These are phyloP conservation scores for Piper betle DNA, from an alignment of 164 flowering plant genomes.

Conservation along the genomic window DNA sequence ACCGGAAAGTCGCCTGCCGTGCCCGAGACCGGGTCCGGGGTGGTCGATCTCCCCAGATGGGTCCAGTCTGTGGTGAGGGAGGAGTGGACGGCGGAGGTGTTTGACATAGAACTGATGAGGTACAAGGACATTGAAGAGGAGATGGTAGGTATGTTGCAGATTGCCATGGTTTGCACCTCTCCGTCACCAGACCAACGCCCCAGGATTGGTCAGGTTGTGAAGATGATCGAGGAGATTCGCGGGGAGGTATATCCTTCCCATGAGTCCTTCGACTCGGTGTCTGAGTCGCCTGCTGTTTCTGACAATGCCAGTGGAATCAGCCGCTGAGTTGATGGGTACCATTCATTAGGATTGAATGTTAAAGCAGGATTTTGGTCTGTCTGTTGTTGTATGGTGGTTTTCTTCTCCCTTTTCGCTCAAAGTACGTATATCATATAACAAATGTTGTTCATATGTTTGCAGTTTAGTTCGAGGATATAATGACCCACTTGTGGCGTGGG, in stretches of 20 bases:
- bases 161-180: conserved; percentile 58
- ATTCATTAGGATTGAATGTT: neutral
- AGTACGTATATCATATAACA: too few relatives aligned
- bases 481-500: too few relatives aligned
- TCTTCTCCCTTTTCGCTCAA: too few relatives aligned
- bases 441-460: too few relatives aligned
- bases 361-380: neutral
- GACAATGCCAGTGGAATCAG: conserved; percentile 35
- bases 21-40: conserved; percentile 32
- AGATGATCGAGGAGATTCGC: conserved; percentile 63
- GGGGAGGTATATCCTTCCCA: conserved; percentile 51
- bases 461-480: too few relatives aligned
- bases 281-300: conserved; percentile 61
- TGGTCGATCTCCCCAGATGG: conserved; percentile 51
- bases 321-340: neutral
- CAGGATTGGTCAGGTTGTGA: conserved; percentile 42
- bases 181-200: conserved; percentile 66
- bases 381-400: too few relatives aligned
- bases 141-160: conserved; percentile 79
- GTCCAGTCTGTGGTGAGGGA: conserved; percentile 56
- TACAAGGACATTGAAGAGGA: conserved; percentile 60
- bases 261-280: conserved; percentile 38
- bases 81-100: conserved; percentile 75
- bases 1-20: conserved; percentile 36
- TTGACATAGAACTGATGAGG: conserved; percentile 45